Base-by-base conservation (phyloP, 2,329 filamentous ascomycete species). In the Ciborinia camelliae region DNA sequence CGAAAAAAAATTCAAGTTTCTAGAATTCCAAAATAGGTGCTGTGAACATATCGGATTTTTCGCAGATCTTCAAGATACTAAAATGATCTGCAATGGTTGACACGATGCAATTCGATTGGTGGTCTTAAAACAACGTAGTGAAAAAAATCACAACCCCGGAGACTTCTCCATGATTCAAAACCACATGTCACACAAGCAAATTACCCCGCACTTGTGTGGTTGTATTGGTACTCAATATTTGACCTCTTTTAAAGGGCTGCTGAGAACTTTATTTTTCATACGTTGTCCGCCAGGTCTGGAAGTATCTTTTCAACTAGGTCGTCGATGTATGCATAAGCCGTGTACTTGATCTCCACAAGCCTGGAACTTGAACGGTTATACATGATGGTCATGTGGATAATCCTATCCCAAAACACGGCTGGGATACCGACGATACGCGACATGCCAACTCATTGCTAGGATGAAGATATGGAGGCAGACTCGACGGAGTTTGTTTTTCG, bases 371-470 rank as follows among this genome's bases (percentile, higher is more conserved):
- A 35, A 32, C 32, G 20, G 52, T 59, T 23, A 28, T 58, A 63
- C 53, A 63, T n/a, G 59, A 51, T 4, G 39, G 54, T 63, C 62
- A 63, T 58, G 30, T 18, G 62, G 50, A 63, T 57, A 53, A 28
- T 41, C 28, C 47, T 35, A 35, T 55, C 62, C 7, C 6, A 14
- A 23, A 23, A 58, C 43, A 32, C 20, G 52, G 52, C 32, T 59
- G 61, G 26, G 51, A 41, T 18, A 28, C 45, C 53, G 26, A 41
- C 43, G 54, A 51, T 59, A 63, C 53, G 62, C 41, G 53, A 26
- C 30, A 48, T 26, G 14, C 54, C 32, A 50, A 20, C 26, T 43
- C 18, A 43, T 28, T 50, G 3, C 2, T 45, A 43, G 32, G 20
- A 47, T 20, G 30, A 10, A 23, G 45, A 23, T 41, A 32, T 43